A percentile compares a stretch with the other conserved stretches of the same genome.
Evolutionary conservation across 176 grass and related monocot genomes (phyloP).

Genomic region (Avena eriantha): DNA sequence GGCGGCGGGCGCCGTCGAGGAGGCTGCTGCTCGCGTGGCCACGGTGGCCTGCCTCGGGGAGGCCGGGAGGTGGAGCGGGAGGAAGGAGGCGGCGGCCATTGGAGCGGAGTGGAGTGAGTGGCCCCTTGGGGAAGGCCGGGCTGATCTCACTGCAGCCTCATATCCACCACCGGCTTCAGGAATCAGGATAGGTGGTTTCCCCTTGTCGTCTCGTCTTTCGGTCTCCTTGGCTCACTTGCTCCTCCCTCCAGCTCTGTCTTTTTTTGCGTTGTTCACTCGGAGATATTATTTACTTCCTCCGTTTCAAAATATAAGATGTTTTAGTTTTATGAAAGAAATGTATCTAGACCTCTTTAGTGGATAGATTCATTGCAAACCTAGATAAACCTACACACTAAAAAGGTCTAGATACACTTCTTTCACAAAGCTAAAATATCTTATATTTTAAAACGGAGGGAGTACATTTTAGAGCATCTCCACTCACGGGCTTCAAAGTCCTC

Average conservation of each 20-base stretch:
- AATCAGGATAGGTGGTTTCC: conserved; percentile 55
- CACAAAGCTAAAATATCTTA: too few relatives aligned
- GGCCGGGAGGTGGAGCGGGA: conserved; percentile 75
- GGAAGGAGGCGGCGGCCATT: conserved; percentile 81
- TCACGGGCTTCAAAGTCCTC: too few relatives aligned
- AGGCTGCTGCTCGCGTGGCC: conserved; percentile 47
- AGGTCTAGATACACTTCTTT: too few relatives aligned
- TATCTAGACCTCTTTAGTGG: too few relatives aligned
- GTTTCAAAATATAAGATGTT: too few relatives aligned
- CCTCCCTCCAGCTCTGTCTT: not conserved
- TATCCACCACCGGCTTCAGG: conserved; percentile 37
- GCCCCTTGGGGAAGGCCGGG: not conserved
- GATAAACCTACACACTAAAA: too few relatives aligned
- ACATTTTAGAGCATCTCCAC: too few relatives aligned
- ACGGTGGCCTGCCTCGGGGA: conserved; percentile 34
- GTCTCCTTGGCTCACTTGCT: not conserved
- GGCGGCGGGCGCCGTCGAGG: conserved; percentile 15
- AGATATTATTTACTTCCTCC: too few relatives aligned
- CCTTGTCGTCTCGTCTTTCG: conserved; percentile 12
- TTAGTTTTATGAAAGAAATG: too few relatives aligned
- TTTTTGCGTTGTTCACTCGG: not conserved
- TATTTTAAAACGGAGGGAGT: too few relatives aligned
- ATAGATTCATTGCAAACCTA: too few relatives aligned
- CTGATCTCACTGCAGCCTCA: conserved; percentile 64
- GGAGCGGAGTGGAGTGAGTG: conserved; percentile 39